Base-by-base conservation (phyloP, 371 early-diverging fungal genomes). In the Mortierella sp. region DNA sequence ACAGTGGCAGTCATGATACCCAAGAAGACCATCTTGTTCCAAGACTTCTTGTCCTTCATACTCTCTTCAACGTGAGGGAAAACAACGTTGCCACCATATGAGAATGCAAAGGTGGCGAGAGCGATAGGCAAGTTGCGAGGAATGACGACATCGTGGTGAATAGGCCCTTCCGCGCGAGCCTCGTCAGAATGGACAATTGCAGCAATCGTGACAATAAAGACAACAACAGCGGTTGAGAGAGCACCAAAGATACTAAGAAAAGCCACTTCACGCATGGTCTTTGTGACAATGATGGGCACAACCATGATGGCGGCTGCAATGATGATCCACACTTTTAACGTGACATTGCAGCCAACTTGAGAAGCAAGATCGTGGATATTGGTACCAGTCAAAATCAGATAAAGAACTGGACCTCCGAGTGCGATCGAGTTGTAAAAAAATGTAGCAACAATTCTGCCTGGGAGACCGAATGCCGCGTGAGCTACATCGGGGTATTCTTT, bases 21-120 rank as follows among this genome's bases (percentile, higher is more conserved):
- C 47, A 84, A 84, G 19, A 87, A 76, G 35, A 94, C 83, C 9
- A 94, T 92, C 78, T 83, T 87, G 75, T 89, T 86, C 91, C 95
- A 97, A 22, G 88, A 72, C 65, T 86, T 84, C 63, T 95, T 96
- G 26, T 89, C 75, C 70, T 87, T 86, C 96, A 97, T 95, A 23
- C 94, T 92, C 29, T 89, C 89, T 79, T 95, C 95, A 31, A 96
- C 91, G 71, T 94, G 93, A n/a, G 95, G 93, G 81, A 89, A 91
- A 29, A 85, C 84, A 45, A 88, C 88, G 68, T 94, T 94, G 60
- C 94, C 95, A 56, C 94, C 93, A 68, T 92, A 94, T 68, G 89
- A 88, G 80, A 93, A 94, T 66, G 89, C 90, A 43, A 94, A 91
- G 2, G 91, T 90, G 49, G 87, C 85, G 4, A 91, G 81, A 3